Evolutionary conservation across 2,329 filamentous ascomycete genomes (phyloP), one percentile per base, ranked within the genome.

Genomic region (Nothophaeocryptopus gaeumannii): DNA sequence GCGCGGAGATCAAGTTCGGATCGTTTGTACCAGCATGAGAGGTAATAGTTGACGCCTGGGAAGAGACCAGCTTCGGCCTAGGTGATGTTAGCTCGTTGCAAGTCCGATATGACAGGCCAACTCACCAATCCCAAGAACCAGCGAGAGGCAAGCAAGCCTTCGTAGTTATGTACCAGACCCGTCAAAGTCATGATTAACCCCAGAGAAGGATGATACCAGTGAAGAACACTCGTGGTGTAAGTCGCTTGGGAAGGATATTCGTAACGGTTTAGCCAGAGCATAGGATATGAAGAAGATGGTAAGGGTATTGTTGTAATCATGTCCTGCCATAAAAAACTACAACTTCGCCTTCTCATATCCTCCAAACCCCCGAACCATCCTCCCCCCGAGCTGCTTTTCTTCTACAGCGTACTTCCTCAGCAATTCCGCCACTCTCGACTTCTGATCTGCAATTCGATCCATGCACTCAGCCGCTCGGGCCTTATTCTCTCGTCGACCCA

Each of bases 261-360:
- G 88, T 90, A 39, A 90, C 0, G 84, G 83, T 67, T 93, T 89
- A 55, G 89, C 90, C 26, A 90, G 70, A 1, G 88, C 79, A 67
- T 96, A 95, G 0, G 86, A 89, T 45, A 95, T 77, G 72, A 95
- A 95, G 73, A 95, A 95, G 60, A 95, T 85, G 31, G 86, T 88
- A 8, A 95, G 75, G 0, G 84, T 80, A 16, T 79, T 75, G 67
- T 91, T 91, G 72, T 90, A 95, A 63, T 86, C 75, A 5, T 74
- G 70, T 2, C 79, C 76, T 0, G 77, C 77, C 74, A 93, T 80
- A 26, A n/a, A n/a, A n/a, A n/a, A n/a, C 51, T 62, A 75, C 61
- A 75, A 60, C 64, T 72, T 74, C 47, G 67, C 61, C 64, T 73
- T 71, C 3, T 50, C 52, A 35, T 47, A 44, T 13, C 50, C 50